phyloP scores from a whole-genome alignment of 2,329 filamentous ascomycete genomes.

The Neopestalotiopsis sp. region DNA sequence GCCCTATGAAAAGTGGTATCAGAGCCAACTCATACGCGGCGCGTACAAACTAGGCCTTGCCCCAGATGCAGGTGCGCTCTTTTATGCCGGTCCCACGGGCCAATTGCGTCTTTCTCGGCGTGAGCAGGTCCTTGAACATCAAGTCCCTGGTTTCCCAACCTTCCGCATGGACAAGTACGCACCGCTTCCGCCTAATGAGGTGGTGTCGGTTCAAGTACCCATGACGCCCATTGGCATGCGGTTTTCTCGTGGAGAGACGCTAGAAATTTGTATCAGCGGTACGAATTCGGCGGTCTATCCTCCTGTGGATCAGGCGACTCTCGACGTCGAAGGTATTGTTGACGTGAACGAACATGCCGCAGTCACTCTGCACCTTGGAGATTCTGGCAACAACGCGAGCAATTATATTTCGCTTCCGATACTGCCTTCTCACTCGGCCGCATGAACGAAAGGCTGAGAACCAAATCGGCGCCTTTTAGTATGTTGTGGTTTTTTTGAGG shows the following conservation, averaged over 20 bases:
- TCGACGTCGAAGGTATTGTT: neutral
- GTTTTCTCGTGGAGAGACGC: neutral
- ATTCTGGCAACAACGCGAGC: neutral
- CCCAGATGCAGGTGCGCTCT: neutral
- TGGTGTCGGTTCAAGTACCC: neutral
- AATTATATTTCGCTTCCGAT: neutral
- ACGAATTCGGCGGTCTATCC: neutral
- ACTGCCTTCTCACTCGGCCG: neutral
- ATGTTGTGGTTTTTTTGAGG: too few relatives aligned
- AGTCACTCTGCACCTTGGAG: neutral
- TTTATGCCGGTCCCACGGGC: neutral
- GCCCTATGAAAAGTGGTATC: neutral
- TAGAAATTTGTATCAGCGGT: neutral
- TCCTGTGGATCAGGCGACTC: neutral
- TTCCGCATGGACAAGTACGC: neutral
- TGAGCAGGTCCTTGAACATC: neutral
- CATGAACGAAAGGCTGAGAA: too few relatives aligned
- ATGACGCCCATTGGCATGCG: neutral
- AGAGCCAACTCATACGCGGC: neutral
- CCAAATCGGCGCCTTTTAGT: too few relatives aligned
- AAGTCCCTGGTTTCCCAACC: neutral
- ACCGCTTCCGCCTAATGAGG: neutral
- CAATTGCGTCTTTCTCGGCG: neutral
- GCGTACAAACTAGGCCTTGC: neutral
- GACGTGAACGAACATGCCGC: neutral